Evolutionary conservation across 441 rosid genomes (phyloP).

Genomic region (Brassica balearica): DNA sequence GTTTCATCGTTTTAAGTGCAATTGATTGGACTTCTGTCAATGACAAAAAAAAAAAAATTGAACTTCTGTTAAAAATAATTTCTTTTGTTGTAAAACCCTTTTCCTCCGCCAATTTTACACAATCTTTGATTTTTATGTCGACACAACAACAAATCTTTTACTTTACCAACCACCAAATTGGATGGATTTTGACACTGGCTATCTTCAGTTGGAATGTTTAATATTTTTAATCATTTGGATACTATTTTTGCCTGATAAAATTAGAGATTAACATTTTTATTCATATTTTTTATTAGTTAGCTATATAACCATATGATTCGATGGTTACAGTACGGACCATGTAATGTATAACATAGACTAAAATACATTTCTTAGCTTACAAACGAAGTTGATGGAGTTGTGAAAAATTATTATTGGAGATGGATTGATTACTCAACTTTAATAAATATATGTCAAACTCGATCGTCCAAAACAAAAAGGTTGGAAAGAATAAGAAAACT

Average conservation of each 20-base stretch:
- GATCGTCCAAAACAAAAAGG: not conserved
- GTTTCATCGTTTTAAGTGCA: constrained; percentile 35
- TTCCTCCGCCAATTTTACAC: not conserved
- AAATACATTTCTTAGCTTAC: not conserved
- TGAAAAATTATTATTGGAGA: not conserved
- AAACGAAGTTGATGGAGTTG: not conserved
- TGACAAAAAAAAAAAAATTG: not conserved
- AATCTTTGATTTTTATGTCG: not conserved
- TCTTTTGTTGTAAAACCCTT: not conserved
- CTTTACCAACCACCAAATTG: too few species aligned
- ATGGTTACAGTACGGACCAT: not conserved
- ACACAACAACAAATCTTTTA: constrained; percentile 4
- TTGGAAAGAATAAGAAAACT: not conserved
- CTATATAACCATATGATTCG: not conserved
- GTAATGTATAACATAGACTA: not conserved
- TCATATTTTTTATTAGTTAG: not conserved
- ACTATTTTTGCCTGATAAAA: not conserved
- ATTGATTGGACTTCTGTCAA: constrained; percentile 28
- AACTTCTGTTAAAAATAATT: constrained; percentile 8
- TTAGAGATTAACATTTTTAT: not conserved
- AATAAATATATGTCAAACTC: not conserved
- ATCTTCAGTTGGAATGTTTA: not conserved
- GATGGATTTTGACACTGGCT: too few species aligned
- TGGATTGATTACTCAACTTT: not conserved
- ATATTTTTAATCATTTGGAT: not conserved